A percentile compares a stretch with the other conserved stretches of the same genome.
Evolutionary conservation across 2,329 filamentous ascomycete genomes (phyloP).

Genomic region (Alternaria burnsii): DNA sequence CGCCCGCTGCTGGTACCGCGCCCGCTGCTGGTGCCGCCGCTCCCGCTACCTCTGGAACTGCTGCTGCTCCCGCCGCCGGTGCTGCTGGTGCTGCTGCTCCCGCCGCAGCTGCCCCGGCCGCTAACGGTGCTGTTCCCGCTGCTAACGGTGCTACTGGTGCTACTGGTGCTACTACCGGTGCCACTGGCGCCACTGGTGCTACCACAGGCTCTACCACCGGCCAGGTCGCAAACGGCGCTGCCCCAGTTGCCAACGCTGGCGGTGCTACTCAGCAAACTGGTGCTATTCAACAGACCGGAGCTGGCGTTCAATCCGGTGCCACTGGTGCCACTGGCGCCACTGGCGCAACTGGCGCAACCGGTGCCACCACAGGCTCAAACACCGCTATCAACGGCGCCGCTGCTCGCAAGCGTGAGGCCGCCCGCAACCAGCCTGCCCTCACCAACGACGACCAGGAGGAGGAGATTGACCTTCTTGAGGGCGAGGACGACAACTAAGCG

Average conservation of each 20-base stretch:
- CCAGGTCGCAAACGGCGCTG: background rate
- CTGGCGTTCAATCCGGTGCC: constrained; percentile 6
- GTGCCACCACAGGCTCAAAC: constrained; percentile 6
- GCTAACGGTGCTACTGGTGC: background rate
- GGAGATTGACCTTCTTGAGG: constrained; percentile 39
- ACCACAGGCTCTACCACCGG: background rate
- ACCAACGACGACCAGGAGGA: constrained; percentile 49
- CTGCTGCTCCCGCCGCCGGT: constrained; percentile 5
- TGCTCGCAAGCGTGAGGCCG: constrained; percentile 30
- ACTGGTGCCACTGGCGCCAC: constrained; percentile 16
- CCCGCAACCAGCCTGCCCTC: constrained; percentile 29
- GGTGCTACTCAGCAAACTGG: constrained; percentile 3
- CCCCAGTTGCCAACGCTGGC: constrained; percentile 1
- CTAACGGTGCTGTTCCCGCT: constrained; percentile 6
- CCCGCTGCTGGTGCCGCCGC: constrained; percentile 7
- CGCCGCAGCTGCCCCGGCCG: background rate
- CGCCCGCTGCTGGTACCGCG: constrained; percentile 11
- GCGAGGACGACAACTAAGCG: constrained; percentile 20
- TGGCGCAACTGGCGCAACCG: constrained; percentile 5
- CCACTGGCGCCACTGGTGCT: constrained; percentile 6
- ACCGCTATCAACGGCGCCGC: constrained; percentile 17
- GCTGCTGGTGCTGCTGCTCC: constrained; percentile 4
- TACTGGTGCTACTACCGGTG: constrained; percentile 7
- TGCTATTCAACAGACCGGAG: background rate
- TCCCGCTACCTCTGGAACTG: constrained; percentile 8